Evolutionary conservation across 164 flowering plant genomes (phyloP), one percentile per base, ranked within the genome.

Genomic region (Pachysandra terminalis): DNA sequence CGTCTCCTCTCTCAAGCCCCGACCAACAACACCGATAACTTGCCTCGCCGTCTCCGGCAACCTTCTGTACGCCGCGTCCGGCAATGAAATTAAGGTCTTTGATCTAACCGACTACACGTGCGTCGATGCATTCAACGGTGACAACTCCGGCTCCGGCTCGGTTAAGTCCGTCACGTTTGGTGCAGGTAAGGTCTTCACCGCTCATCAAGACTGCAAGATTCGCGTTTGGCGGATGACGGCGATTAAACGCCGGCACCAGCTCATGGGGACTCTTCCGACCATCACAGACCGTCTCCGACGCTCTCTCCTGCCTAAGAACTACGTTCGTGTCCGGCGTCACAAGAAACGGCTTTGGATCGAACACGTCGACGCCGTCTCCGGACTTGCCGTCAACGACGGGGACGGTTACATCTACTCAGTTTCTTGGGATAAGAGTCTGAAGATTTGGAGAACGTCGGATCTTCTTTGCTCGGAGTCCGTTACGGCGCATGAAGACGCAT

Each of bases 301-400:
- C 7, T 81, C 72, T 65, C 25, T 81, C 0, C 70, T 83, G 0
- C 89, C 96, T 3, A 79, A 77, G 59, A 91, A n/a, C n/a, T n/a
- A n/a, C n/a, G n/a, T n/a, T n/a, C n/a, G n/a, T n/a, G n/a, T n/a
- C n/a, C n/a, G n/a, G n/a, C n/a, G n/a, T n/a, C n/a, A n/a, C n/a
- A n/a, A n/a, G n/a, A n/a, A n/a, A n/a, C n/a, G n/a, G n/a, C n/a
- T n/a, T n/a, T n/a, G n/a, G n/a, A n/a, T n/a, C n/a, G n/a, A n/a
- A n/a, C n/a, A n/a, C n/a, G n/a, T 79, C 28, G 97, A 93, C 77
- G 90, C 96, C 61, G 89, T 93, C 19, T 85, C 98, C 1, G 85
- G 81, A 26, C 80, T 90, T 25, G 83, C 84, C 28, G 79, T 80
- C n/a, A 40, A 24, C 10, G 57, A 70, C 56, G 82, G n/a, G n/a